phyloP scores from a whole-genome alignment of 177 flowering plant genomes.

The Vitis hybrid region DNA sequence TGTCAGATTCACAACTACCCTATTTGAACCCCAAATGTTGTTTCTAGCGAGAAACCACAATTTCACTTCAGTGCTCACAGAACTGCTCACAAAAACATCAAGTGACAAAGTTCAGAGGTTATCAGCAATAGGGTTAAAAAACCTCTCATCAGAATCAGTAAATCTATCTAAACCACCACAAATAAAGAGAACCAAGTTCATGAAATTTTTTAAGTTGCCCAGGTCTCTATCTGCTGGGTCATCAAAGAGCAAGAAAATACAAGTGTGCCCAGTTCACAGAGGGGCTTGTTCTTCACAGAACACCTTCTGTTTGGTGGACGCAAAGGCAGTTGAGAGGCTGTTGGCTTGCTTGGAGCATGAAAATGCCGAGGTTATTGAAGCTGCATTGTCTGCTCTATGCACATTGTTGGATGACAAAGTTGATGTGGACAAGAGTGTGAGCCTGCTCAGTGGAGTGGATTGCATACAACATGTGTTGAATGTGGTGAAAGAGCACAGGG shows the following conservation, averaged over 20 bases:
- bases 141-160: slow-evolving; percentile 58
- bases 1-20: slow-evolving; percentile 70
- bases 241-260: slow-evolving; percentile 26
- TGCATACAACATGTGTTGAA: slow-evolving; percentile 50
- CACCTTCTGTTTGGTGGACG: slow-evolving; percentile 72
- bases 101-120: slow-evolving; percentile 73
- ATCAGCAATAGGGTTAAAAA: slow-evolving; percentile 69
- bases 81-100: slow-evolving; percentile 48
- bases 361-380: slow-evolving; percentile 63
- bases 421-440: slow-evolving; percentile 59
- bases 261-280: slow-evolving; percentile 61
- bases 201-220: slow-evolving; percentile 27
- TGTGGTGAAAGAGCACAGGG: slow-evolving; percentile 51
- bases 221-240: slow-evolving; percentile 30
- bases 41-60: slow-evolving; percentile 47
- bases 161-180: slow-evolving; percentile 54
- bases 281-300: slow-evolving; percentile 70
- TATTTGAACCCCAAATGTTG: slow-evolving; percentile 59
- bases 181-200: slow-evolving; percentile 35
- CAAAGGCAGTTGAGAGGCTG: slow-evolving; percentile 63
- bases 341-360: slow-evolving; percentile 60
- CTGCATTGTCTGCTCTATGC: slow-evolving; percentile 68
- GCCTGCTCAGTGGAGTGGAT: slow-evolving; percentile 41
- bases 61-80: slow-evolving; percentile 57
- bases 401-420: slow-evolving; percentile 72